These are phyloP conservation scores for Anastatica hierochuntica DNA, from an alignment of 345 rosid species.

Conservation along the genomic window DNA sequence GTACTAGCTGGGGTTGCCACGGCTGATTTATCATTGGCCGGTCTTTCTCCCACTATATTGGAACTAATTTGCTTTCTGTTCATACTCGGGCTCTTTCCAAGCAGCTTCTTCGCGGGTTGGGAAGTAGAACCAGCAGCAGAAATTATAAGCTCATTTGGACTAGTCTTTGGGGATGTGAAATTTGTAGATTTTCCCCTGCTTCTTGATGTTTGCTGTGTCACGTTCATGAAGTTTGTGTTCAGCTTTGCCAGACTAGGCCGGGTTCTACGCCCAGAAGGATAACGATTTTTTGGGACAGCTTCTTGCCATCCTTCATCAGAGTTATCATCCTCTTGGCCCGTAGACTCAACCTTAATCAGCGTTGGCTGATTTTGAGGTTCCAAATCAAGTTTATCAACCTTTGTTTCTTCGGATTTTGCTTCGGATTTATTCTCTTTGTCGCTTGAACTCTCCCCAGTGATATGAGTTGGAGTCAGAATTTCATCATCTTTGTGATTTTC, in stretches of 20 bases:
- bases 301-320: constrained; percentile 99
- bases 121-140: constrained; percentile 31
- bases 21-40: constrained; percentile 39
- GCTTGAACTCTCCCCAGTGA: constrained; percentile 43
- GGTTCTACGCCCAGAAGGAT: constrained; percentile 58
- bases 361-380: constrained; percentile 31
- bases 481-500: constrained; percentile 67
- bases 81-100: constrained; percentile 64
- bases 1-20: constrained; percentile 38
- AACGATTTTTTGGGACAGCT: constrained; percentile 86
- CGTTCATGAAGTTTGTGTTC: constrained; percentile 73
- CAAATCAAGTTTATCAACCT: constrained; percentile 41
- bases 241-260: constrained; percentile 83
- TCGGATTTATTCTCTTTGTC: constrained; percentile 76
- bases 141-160: constrained; percentile 39
- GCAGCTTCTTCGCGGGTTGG: constrained; percentile 46
- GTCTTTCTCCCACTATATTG: constrained; percentile 37
- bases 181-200: constrained; percentile 49
- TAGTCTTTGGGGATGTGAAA: constrained; percentile 52
- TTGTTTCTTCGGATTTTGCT: constrained; percentile 38
- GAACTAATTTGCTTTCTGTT: constrained; percentile 45
- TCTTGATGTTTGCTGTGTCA: constrained; percentile 57
- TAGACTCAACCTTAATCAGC: constrained; percentile 26
- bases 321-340: constrained; percentile 41
- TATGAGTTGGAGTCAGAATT: constrained; percentile 34